Conservation (phyloP, 495 filamentous ascomycete species). For the Penicillium subrubescens region DNA sequence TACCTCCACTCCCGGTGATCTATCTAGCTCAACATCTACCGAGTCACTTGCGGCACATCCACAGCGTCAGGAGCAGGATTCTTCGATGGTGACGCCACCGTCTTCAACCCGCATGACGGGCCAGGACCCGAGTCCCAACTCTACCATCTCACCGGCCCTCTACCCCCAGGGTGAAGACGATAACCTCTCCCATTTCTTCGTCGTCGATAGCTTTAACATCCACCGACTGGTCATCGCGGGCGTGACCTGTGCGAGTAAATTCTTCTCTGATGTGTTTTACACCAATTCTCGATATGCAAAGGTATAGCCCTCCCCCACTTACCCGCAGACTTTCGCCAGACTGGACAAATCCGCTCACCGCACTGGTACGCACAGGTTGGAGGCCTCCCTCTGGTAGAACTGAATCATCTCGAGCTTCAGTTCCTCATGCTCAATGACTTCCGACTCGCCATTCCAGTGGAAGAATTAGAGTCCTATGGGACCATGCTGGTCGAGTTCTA, state of each 20-base stretch:
- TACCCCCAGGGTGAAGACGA: constrained; percentile 55
- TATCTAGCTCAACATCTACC: not conserved
- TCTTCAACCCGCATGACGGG: constrained; percentile 35
- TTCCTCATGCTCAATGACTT: constrained; percentile 98
- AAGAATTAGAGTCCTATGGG: constrained; percentile 95
- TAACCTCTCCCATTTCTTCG: constrained; percentile 79
- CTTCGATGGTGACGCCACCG: constrained; percentile 42
- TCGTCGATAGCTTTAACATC: constrained; percentile 99
- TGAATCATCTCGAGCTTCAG: constrained; percentile 96
- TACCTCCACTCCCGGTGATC: constrained; percentile 14
- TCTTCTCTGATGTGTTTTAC: constrained; percentile 99
- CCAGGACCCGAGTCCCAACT: constrained; percentile 37
- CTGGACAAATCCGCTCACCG: constrained; percentile 1
- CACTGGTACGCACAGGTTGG: constrained; percentile 67
- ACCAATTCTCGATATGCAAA: constrained; percentile 99
- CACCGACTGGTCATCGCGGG: constrained; percentile 96
- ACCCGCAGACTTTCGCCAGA: not conserved
- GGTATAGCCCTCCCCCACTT: constrained; percentile 54
- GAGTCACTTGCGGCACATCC: constrained; percentile 13
- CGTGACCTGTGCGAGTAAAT: constrained; percentile 98
- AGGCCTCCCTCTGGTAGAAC: constrained; percentile 89
- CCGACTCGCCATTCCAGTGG: constrained; percentile 87
- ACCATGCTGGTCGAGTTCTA: constrained; percentile 99
- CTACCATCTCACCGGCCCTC: constrained; percentile 38
- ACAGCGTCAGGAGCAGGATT: constrained; percentile 20